Conservation (phyloP, 2,329 filamentous ascomycete genomes). For the Trichoderma atrobrunneum region DNA sequence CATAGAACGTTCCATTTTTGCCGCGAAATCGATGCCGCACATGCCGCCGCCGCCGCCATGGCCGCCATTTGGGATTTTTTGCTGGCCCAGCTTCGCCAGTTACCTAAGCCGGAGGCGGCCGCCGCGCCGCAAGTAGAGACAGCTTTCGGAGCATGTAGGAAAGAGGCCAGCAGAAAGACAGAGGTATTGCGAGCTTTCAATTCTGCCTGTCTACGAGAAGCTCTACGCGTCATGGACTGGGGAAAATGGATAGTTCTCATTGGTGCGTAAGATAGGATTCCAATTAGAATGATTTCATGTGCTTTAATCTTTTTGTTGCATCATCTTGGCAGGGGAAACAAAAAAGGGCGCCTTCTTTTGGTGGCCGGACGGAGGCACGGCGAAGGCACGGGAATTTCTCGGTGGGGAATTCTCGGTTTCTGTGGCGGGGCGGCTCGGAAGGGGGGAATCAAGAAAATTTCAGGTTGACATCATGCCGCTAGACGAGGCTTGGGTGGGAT, state of each 20-base stretch:
- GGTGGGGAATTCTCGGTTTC: slow-evolving; percentile 19
- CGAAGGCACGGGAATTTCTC: slow-evolving; percentile 16
- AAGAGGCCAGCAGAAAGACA: not conserved
- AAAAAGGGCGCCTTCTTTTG: not conserved
- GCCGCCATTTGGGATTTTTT: not conserved
- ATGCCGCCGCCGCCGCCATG: slow-evolving; percentile 13
- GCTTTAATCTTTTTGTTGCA: not conserved
- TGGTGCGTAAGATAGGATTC: not conserved
- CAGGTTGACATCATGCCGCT: slow-evolving; percentile 19
- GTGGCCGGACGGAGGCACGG: not conserved
- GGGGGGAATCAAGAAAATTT: not conserved
- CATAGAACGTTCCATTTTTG: not conserved
- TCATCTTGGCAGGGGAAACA: not conserved
- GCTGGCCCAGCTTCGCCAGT: not conserved
- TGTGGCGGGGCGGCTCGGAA: slow-evolving; percentile 19
- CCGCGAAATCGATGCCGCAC: slow-evolving; percentile 6
- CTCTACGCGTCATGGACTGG: not conserved
- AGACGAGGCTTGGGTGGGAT: not conserved
- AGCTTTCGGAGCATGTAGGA: slow-evolving; percentile 1
- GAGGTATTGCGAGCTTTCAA: not conserved
- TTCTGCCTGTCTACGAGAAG: not conserved
- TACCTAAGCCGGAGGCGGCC: slow-evolving; percentile 12
- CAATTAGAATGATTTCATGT: not conserved
- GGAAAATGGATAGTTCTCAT: not conserved
- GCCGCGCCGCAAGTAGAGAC: not conserved